Evolutionary conservation across 352 stramenopile species (phyloP), one percentile per base, ranked within the genome.

Genomic region (Globisporangium barbulae): DNA sequence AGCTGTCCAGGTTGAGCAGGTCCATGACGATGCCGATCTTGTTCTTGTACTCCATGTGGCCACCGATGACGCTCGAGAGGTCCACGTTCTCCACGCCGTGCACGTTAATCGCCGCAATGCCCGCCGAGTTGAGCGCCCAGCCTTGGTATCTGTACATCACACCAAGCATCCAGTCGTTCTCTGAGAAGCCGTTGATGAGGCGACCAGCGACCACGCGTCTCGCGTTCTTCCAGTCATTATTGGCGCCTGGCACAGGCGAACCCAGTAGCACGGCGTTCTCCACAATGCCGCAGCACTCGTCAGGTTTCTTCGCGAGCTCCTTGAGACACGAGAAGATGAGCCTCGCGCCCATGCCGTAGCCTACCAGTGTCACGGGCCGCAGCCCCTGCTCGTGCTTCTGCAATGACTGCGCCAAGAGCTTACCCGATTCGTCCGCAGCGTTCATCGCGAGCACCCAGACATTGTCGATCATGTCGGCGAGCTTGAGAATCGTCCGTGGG

Each of bases 271-370:
- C 86, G 3, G 82, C 91, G 58, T 96, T 94, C 44, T 97, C 91
- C 5, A 97, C 77, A 48, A 97, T 90, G 17, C 88, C 87, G 50
- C 68, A 85, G 19, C 81, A 85, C 45, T 79, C 72, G 19, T 88
- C 74, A 0, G 69, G 68, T 25, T 65, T 74, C 61, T 91, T 84
- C 5, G 85, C 80, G 41, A 98, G 70, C 57, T 93, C 78, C 63
- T 97, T 94, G 25, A 98, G 67, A 49, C 91, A 97, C 22, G 88
- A 81, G 42, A 96, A 96, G 45, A 98, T 93, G 12, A 98, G 47
- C 7, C 92, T 72, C 4, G 89, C 92, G 35, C 92, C 92, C 78
- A 97, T 94, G 17, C 85, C 88, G 50, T 97, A 97, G 0, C 90
- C 92, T 30, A 98, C 64, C 21, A 98, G 73, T 0, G 88, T 97